Evolutionary conservation across 1,284 basidiomycete genomes (phyloP), one percentile per base, ranked within the genome.

Genomic region (Laetiporus sulphureus): DNA sequence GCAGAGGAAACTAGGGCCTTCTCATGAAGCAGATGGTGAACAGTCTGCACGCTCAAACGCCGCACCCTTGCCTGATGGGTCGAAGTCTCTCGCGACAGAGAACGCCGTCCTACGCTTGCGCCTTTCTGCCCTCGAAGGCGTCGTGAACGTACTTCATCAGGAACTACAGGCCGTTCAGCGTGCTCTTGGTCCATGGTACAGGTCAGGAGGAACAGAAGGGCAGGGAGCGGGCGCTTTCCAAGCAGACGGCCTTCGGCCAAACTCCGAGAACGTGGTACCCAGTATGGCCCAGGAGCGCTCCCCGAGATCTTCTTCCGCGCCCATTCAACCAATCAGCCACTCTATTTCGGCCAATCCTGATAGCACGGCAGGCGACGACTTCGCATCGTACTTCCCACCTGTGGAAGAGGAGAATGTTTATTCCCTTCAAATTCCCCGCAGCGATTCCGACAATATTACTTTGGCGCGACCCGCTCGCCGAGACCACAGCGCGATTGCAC

Each of bases 371-470:
- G 44, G 36, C 7, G 39, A 45, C 34, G 55, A 66, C 11, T 54
- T 77, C 18, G 72, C 75, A 8, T 59, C 70, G 0, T 79, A 75
- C 54, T 79, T 78, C 40, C 71, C 75, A 3, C 53, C 64, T 0
- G 43, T 40, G 8, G 49, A 54, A 16, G 52, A 52, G 2, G 35
- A 24, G 11, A 33, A 40, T 29, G 36, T 40, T 5, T 39, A 46
- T 32, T 34, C 35, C 10, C 24, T 16, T 22, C 22, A 27, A 11
- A 19, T 33, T 23, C 21, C 32, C 19, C 33, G 19, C 8, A 16
- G 8, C 4, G 27, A 40, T 16, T 18, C 25, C n/a, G 27, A 30
- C 5, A 4, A 15, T 12, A 11, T 24, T 23, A 22, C 36, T 10
- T 12, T n/a, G 5, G 6, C 15, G 11, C 10, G 15, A 11, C 36